These are phyloP conservation scores for Ganoderma boninense DNA, from an alignment of 1,284 basidiomycete genomes.

Conservation along the genomic window DNA sequence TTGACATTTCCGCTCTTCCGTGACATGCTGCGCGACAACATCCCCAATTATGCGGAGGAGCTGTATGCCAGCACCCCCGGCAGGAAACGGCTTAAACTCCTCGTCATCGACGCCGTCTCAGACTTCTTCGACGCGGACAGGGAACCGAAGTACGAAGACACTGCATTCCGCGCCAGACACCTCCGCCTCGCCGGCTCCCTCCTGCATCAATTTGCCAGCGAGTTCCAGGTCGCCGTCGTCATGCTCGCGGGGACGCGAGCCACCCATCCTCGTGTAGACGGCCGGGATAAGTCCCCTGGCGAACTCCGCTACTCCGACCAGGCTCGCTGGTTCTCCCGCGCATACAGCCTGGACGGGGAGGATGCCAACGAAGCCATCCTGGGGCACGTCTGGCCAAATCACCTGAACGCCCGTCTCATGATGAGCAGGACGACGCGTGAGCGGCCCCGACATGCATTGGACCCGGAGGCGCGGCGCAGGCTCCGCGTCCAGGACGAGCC, in stretches of 20 bases:
- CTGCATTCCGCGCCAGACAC: constrained; percentile 74
- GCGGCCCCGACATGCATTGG: constrained; percentile 34
- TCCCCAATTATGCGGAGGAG: neutral
- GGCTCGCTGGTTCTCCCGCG: constrained; percentile 77
- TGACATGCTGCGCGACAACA: neutral
- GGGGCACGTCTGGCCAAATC: constrained; percentile 92
- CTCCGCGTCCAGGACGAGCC: neutral
- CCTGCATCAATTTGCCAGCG: constrained; percentile 73
- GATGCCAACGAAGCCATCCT: constrained; percentile 80
- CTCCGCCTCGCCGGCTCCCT: constrained; percentile 71
- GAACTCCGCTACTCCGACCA: constrained; percentile 77
- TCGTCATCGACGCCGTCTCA: constrained; percentile 85
- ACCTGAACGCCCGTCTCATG: constrained; percentile 85
- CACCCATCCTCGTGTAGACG: constrained; percentile 57
- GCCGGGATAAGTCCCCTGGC: constrained; percentile 37
- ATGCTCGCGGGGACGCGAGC: constrained; percentile 91
- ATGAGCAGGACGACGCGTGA: constrained; percentile 77
- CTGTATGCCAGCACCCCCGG: neutral
- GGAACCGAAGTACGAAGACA: constrained; percentile 64
- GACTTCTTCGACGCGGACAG: constrained; percentile 76
- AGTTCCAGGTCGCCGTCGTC: constrained; percentile 74
- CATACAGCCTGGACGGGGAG: constrained; percentile 62
- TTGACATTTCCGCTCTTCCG: neutral
- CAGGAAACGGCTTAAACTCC: constrained; percentile 55
- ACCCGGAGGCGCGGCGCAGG: neutral